Conservation (phyloP, 139 green algal genomes). For the Tetraselmis chui region DNA sequence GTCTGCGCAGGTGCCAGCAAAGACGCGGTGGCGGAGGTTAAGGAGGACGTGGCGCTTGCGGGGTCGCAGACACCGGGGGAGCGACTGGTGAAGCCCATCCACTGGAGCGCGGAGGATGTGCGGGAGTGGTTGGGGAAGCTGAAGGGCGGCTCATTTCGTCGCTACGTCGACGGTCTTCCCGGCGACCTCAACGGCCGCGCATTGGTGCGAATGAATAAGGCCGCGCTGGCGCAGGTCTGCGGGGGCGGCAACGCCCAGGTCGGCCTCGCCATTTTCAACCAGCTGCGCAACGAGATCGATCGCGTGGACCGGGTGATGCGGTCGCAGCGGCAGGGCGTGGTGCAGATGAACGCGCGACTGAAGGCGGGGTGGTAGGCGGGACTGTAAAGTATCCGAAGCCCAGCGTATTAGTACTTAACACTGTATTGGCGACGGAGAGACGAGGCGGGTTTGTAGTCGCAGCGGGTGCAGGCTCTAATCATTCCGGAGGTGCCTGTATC, state of each 20-base stretch:
- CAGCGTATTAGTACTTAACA: too few relatives aligned
- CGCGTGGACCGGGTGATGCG: constrained; percentile 1
- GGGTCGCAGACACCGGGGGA: neutral
- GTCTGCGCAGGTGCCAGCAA: neutral
- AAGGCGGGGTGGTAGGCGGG: constrained; percentile 1
- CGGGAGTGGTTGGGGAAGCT: neutral
- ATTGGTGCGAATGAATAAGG: neutral
- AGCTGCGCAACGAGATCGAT: constrained; percentile 5
- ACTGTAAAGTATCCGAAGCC: too few relatives aligned
- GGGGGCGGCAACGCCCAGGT: neutral
- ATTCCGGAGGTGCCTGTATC: too few relatives aligned
- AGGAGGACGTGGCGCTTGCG: neutral
- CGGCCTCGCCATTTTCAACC: neutral
- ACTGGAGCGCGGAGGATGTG: neutral
- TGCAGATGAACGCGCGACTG: neutral
- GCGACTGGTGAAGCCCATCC: neutral
- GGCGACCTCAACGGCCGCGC: neutral
- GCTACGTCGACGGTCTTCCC: neutral
- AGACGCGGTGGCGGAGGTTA: neutral
- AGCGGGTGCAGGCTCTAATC: too few relatives aligned
- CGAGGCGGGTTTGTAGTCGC: too few relatives aligned
- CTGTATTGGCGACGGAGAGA: too few relatives aligned
- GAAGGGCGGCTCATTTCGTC: neutral
- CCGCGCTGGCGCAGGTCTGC: neutral
- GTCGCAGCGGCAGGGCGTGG: neutral